These are phyloP conservation scores for Ziziphus jujuba DNA, from an alignment of 306 rosid genomes.

Conservation along the genomic window DNA sequence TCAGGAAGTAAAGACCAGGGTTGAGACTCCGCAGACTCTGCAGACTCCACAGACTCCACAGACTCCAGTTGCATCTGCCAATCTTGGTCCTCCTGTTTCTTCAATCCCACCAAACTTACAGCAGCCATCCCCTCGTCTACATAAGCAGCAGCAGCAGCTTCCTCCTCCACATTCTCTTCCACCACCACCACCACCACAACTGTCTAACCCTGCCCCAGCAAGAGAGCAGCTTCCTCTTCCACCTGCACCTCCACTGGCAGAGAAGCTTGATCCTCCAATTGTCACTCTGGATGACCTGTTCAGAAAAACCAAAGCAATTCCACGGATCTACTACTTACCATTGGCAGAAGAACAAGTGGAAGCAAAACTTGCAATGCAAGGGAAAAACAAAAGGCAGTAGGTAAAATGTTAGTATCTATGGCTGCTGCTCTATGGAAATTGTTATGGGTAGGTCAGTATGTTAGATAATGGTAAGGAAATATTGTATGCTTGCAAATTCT, in stretches of 20 bases:
- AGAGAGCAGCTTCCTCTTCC: constrained; percentile 77
- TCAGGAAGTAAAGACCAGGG: constrained; percentile 71
- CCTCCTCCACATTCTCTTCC: constrained; percentile 37
- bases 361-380: constrained; percentile 59
- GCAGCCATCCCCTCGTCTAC: constrained; percentile 45
- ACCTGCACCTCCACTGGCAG: constrained; percentile 71
- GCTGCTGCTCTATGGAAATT: constrained; percentile 16
- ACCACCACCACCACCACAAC: constrained; percentile 60
- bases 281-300: constrained; percentile 93
- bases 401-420: constrained; percentile 19
- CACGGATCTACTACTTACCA: constrained; percentile 92
- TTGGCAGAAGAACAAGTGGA: constrained; percentile 82
- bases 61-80: constrained; percentile 50
- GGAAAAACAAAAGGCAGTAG: constrained; percentile 47
- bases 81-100: constrained; percentile 43
- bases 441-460: constrained; percentile 27
- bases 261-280: constrained; percentile 73
- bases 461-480: constrained; percentile 41
- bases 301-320: constrained; percentile 83
- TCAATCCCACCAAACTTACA: constrained; percentile 36
- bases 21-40: constrained; percentile 62
- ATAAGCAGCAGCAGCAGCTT: constrained; percentile 35
- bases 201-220: constrained; percentile 52
- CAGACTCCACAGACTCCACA: constrained; percentile 42
- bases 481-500: constrained; percentile 29